These are phyloP conservation scores for Isoetes engelmannii DNA, from an alignment of 83 land plant genomes.

Conservation along the genomic window DNA sequence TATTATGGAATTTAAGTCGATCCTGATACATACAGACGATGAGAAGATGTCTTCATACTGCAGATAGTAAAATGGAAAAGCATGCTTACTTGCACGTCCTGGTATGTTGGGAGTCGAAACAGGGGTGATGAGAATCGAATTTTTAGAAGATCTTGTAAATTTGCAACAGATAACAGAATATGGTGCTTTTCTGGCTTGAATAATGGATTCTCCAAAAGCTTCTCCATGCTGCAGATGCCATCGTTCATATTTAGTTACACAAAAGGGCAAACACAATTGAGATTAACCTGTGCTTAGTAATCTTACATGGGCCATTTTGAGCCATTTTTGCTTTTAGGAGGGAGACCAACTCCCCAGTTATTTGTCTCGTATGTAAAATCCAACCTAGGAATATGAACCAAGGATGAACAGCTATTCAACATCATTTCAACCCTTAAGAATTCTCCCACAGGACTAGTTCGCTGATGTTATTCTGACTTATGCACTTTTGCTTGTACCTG, in stretches of 20 bases:
- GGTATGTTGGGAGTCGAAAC: constrained; percentile 65
- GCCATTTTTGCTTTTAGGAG: constrained; percentile 84
- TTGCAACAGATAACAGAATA: constrained; percentile 61
- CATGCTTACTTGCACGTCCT: constrained; percentile 55
- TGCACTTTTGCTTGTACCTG: not conserved
- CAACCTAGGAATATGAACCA: constrained; percentile 40
- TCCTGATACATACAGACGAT: constrained; percentile 33
- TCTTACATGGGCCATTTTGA: constrained; percentile 81
- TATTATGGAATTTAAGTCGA: constrained; percentile 73
- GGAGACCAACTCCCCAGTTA: constrained; percentile 97
- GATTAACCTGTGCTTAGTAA: not conserved
- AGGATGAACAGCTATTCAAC: not conserved
- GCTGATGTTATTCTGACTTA: not conserved
- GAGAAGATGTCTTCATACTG: not conserved
- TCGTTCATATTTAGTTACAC: not conserved
- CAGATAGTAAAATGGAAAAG: not conserved
- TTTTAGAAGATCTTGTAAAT: constrained; percentile 49
- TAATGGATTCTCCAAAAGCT: constrained; percentile 63
- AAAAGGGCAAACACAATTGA: not conserved
- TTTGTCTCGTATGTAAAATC: constrained; percentile 81
- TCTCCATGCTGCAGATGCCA: constrained; percentile 36
- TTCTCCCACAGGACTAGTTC: not conserved
- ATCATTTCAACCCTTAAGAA: not conserved
- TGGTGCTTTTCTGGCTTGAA: constrained; percentile 58
- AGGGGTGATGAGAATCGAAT: constrained; percentile 88